Evolutionary conservation across 106 monocot genomes (phyloP), one percentile per base, ranked within the genome.

Genomic region (Apostasia shenzhenica): DNA sequence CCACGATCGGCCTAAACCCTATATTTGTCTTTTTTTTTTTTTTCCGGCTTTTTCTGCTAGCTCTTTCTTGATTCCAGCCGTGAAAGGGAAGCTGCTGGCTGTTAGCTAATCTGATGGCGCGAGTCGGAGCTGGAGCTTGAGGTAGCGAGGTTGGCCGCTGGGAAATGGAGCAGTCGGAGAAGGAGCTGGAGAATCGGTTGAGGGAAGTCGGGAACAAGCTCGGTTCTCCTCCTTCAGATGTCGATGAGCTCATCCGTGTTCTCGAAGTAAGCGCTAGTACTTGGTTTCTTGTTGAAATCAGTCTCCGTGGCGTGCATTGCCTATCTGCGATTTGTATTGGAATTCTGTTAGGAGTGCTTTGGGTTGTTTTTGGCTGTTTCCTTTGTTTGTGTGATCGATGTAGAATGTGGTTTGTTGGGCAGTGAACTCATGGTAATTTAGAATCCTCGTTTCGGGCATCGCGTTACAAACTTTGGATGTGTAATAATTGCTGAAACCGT

Each of bases 201-300:
- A 6, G 53, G 45, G 83, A 83, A 2, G 57, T 80, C 38, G 90
- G 90, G 41, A 80, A 50, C 4, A 69, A 68, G 50, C 77, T 86
- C 48, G 46, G 56, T 40, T 66, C 56, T 49, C 78, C 83, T 6
- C 86, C 90, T 0, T 58, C 69, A 1, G 53, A 67, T 38, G 70
- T 76, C 37, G 74, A 83, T 0, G 80, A 78, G 40, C 77, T 90
- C 46, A 68, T 81, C 41, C 46, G 51, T 8, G 81, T 90, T 61
- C 85, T 90, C 14, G 81, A 86, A 73, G 90, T 90, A 70, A 83
- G 72, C 45, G 48, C 71, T 61, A 45, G 11, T 3, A 39, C 8
- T 55, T 4, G 26, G n/a, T 38, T 42, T 63, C 63, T 45, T 10
- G 9, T 53, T 8, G 4, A 40, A 3, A 1, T 26, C 38, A 2